Percentiles rank a stretch among this genome's conserved stretches.
Conservation (phyloP, 805 yeast species). For the Isabelozyma gotoi region DNA sequence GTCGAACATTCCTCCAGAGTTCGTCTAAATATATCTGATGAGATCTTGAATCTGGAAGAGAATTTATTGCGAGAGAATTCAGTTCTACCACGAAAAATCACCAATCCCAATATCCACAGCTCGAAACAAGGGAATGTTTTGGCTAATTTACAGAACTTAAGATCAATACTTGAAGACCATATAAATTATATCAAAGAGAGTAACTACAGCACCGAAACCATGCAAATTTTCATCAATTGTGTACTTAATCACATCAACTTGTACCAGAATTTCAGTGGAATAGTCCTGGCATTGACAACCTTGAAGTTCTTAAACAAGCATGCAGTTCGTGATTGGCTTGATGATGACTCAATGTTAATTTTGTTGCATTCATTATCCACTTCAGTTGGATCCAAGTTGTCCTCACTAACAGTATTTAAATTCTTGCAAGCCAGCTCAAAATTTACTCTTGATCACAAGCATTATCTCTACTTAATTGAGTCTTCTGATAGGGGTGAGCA, state of each 20-base stretch:
- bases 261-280: slow-evolving; percentile 35
- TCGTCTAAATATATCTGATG: slow-evolving; percentile 2
- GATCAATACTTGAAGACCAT: slow-evolving; percentile 22
- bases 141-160: slow-evolving; percentile 24
- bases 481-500: slow-evolving; percentile 24
- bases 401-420: slow-evolving; percentile 22
- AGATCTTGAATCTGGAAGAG: slow-evolving; percentile 10
- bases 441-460: slow-evolving; percentile 10
- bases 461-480: slow-evolving; percentile 21
- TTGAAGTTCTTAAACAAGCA: slow-evolving; percentile 14
- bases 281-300: slow-evolving; percentile 17
- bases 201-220: slow-evolving; percentile 12
- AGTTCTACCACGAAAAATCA: slow-evolving; percentile 16
- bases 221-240: slow-evolving; percentile 33
- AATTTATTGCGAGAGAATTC: slow-evolving; percentile 7
- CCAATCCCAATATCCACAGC: slow-evolving; percentile 22
- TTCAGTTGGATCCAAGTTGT: slow-evolving; percentile 26
- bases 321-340: slow-evolving; percentile 22
- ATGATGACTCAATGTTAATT: slow-evolving; percentile 29
- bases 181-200: slow-evolving; percentile 16
- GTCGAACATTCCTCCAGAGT: background rate
- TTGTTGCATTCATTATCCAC: slow-evolving; percentile 24
- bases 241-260: slow-evolving; percentile 32
- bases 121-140: slow-evolving; percentile 32
- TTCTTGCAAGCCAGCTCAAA: slow-evolving; percentile 12